Base-by-base conservation (phyloP, 305 asterid species). In the Plantago rigida region DNA sequence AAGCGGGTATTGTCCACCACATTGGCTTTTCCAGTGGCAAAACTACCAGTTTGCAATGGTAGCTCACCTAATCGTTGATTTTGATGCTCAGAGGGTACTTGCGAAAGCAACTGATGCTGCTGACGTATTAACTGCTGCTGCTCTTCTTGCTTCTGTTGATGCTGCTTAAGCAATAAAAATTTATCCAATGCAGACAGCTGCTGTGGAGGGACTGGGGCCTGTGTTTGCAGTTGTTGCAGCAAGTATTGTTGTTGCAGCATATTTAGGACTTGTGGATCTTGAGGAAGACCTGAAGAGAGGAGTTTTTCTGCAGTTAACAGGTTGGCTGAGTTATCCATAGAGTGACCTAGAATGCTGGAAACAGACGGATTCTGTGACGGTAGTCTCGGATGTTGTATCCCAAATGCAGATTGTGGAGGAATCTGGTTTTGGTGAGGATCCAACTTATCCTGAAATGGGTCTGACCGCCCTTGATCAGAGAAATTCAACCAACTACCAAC, bases 61-160 rank as follows among this genome's bases (percentile, higher is more conserved):
- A 66, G 55, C 39, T 82, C 84, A 41, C 76, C 77, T 65, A 79
- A 50, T 45, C 75, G 79, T 69, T 77, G 87, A 47, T 71, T 78
- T 44, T 77, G 70, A 58, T 75, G 80, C 71, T 80, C 87, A 44
- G 84, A 67, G 14, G 81, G 76, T 65, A 78, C 76, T 53, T 81
- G 89, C 2, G 94, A 80, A 60, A 87, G 82, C 70, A 87, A 74
- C 41, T 81, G 92, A 34, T 85, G 91, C 69, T 87, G 96, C 73
- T 75, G 89, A 50, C 67, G 84, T 67, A 78, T 50, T 47, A 76
- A 41, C 51, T 70, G 86, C 59, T 82, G 86, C 80, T 76, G 81
- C 75, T 85, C 83, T 56, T 85, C 83, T 66, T 77, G 78, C 71
- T 82, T 77, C 66, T 84, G 80, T 64, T 87, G 44, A 36, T 36